Evolutionary conservation across 306 rosid genomes (phyloP), one percentile per base, ranked within the genome.

Genomic region (Senna siamea): DNA sequence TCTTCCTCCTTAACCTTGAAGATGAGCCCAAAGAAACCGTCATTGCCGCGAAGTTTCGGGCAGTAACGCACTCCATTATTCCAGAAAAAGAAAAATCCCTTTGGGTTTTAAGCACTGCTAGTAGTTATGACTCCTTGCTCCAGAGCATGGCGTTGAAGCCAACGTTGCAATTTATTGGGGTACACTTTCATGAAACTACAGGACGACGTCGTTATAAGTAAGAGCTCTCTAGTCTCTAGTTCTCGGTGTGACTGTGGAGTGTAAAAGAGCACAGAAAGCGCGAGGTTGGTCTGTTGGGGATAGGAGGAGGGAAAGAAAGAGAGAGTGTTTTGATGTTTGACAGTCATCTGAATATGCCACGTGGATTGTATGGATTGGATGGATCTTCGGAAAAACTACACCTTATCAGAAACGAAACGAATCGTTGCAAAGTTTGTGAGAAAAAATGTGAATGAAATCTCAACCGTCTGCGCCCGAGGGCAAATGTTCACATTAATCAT

Each of bases 21-120:
- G 72, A 72, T 37, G 90, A 66, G 55, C 70, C 79, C 66, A 80
- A 76, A 60, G 93, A 88, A 75, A 84, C 88, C 79, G 90, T 74
- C 99, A 92, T 84, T 83, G 87, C 87, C 23, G 89, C 77, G 50
- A 84, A 68, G 79, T 89, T 89, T 54, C 89, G 79, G 11, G 86
- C 93, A 72, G 85, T 90, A 58, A 88, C 85, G 76, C 93, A 84
- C 82, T 89, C 96, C 99, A 94, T 92, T 50, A 55, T 72, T 38
- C 75, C 5, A 12, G 5, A 20, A 63, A 62, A 18, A 38, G 3
- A 17, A 47, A 59, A 65, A 26, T 28, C n/a, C 14, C 44, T 67
- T 50, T 5, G 43, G 41, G 38, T 67, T 66, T n/a, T 55, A 22
- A 66, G 23, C 56, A 69, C 70, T 9, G 48, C 1, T 12, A 28